Percentiles rank a stretch among this genome's conserved stretches.
phyloP scores from a whole-genome alignment of 2,329 filamentous ascomycete species.

The Thielaviopsis punctulata region DNA sequence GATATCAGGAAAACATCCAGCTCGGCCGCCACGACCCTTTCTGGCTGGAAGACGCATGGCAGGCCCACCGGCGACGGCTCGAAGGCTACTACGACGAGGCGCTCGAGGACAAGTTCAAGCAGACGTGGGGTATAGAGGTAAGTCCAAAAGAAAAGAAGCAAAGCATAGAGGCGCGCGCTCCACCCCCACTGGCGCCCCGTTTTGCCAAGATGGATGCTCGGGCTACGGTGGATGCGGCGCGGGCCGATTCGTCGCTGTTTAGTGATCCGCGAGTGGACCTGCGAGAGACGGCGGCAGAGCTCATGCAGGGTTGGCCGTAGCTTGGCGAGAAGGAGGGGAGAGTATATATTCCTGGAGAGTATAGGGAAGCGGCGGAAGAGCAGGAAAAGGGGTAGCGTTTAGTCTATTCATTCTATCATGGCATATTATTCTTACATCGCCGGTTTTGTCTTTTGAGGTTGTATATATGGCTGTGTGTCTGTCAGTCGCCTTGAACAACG shows the following conservation, averaged over 20 bases:
- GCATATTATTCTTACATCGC: not conserved
- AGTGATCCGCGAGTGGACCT: constrained; percentile 1
- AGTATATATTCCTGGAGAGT: not conserved
- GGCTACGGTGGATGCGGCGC: not conserved
- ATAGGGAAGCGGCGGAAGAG: not conserved
- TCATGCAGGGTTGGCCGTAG: not conserved
- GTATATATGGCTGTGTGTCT: not conserved
- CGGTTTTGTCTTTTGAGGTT: not conserved
- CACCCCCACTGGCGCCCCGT: not conserved
- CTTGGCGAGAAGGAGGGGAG: not conserved
- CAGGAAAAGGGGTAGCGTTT: not conserved
- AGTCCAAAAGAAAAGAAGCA: not conserved
- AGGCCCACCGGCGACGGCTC: constrained; percentile 30
- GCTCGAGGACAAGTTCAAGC: constrained; percentile 26
- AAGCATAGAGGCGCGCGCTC: not conserved
- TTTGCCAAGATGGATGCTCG: not conserved
- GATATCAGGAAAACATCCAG: constrained; percentile 28
- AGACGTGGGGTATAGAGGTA: constrained; percentile 24
- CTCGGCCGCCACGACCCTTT: constrained; percentile 32
- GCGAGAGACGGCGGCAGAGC: constrained; percentile 3
- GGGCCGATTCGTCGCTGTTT: not conserved
- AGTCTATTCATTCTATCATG: not conserved
- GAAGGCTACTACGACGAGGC: constrained; percentile 33
- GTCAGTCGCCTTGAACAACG: not conserved
- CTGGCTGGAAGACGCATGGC: constrained; percentile 36